Percentiles rank a stretch among this genome's conserved stretches.
These are phyloP conservation scores for Prunus yedoensis DNA, from an alignment of 331 rosid species.

Conservation along the genomic window DNA sequence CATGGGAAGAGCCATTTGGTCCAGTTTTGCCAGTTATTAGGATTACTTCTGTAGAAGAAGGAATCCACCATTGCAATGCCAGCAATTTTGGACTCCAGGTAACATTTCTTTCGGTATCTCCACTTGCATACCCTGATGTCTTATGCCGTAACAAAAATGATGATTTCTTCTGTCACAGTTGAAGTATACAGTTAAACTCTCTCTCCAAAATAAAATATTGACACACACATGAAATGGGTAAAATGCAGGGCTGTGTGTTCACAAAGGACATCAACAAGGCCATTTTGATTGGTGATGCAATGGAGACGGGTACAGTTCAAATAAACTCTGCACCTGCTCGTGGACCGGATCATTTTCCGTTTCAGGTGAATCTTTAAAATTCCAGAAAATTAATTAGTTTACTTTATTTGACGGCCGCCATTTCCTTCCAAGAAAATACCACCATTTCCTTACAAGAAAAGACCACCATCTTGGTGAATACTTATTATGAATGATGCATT, in stretches of 20 bases:
- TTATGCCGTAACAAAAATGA: no score
- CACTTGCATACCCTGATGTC: neutral
- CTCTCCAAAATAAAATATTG: no score
- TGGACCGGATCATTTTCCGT: conserved; percentile 43
- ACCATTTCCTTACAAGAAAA: neutral
- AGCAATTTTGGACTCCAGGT: conserved; percentile 99
- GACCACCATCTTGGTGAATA: neutral
- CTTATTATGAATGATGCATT: neutral
- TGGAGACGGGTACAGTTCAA: conserved; percentile 98
- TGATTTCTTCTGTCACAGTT: no score
- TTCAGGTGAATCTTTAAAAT: conserved; percentile 14
- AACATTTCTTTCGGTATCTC: neutral
- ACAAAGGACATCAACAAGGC: conserved; percentile 94
- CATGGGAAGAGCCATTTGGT: conserved; percentile 99
- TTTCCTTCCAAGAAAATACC: neutral
- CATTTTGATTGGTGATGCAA: conserved; percentile 85
- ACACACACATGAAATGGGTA: neutral
- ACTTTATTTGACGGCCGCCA: neutral
- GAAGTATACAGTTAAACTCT: no score
- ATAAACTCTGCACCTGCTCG: conserved; percentile 99
- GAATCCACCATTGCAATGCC: conserved; percentile 96
- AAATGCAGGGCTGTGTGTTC: conserved; percentile 82
- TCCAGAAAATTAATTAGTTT: neutral
- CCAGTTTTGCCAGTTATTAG: conserved; percentile 87
- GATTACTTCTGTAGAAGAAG: conserved; percentile 80